These are phyloP conservation scores for Zalaria obscura DNA, from an alignment of 2,329 filamentous ascomycete species.

Conservation along the genomic window DNA sequence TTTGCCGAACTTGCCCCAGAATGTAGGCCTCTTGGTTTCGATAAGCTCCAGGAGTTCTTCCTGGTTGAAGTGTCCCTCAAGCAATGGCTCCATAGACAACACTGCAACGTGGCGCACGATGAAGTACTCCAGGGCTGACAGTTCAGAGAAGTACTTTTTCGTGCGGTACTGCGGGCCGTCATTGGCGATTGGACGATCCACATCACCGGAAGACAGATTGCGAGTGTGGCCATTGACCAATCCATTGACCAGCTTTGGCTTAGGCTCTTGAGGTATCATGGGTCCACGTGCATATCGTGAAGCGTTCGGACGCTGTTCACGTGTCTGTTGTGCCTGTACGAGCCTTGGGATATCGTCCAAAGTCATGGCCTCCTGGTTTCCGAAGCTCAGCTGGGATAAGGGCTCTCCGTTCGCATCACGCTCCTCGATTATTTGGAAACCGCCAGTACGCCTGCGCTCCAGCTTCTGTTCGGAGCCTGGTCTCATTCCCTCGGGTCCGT, in stretches of 20 bases:
- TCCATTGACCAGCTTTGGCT: conserved; percentile 48
- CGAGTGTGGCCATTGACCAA: conserved; percentile 44
- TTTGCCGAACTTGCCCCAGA: conserved; percentile 97
- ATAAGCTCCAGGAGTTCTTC: conserved; percentile 88
- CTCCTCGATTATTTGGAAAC: conserved; percentile 70
- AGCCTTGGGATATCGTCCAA: conserved; percentile 94
- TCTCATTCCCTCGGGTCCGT: conserved; percentile 62
- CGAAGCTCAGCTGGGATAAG: conserved; percentile 70
- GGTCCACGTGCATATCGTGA: conserved; percentile 63
- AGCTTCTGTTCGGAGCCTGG: conserved; percentile 57
- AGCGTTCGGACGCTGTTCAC: conserved; percentile 72
- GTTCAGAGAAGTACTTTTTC: conserved; percentile 88
- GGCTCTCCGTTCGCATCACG: conserved; percentile 50
- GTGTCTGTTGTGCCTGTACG: conserved; percentile 86
- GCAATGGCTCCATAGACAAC: conserved; percentile 81
- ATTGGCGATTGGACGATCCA: conserved; percentile 15
- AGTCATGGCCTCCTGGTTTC: conserved; percentile 79
- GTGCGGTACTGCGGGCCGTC: conserved; percentile 37
- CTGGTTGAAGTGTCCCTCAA: conserved; percentile 82
- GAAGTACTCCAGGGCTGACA: conserved; percentile 92
- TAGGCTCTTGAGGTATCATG: conserved; percentile 50
- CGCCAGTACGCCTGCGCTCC: conserved; percentile 25
- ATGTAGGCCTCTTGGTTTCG: conserved; percentile 81
- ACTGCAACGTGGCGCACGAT: conserved; percentile 93
- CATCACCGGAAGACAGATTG: conserved; percentile 44